A percentile compares a stretch with the other conserved stretches of the same genome.
phyloP scores from a whole-genome alignment of 352 stramenopile genomes.

The Pythium insidiosum region DNA sequence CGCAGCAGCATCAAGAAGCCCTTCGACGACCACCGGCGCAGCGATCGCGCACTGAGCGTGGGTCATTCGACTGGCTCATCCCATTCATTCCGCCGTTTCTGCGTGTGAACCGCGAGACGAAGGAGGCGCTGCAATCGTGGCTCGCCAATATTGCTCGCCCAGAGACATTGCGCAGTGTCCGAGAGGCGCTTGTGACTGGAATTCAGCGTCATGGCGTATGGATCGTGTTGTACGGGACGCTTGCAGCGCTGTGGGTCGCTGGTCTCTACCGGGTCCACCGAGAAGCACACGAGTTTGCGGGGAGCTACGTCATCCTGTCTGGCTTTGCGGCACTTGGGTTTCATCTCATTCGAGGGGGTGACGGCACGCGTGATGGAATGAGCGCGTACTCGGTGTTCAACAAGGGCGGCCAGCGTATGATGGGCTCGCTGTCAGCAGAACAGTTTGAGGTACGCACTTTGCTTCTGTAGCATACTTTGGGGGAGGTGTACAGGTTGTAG shows the following conservation, averaged over 20 bases:
- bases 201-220: constrained; percentile 20
- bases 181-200: too few relatives aligned
- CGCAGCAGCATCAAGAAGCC: too few relatives aligned
- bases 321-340: constrained; percentile 30
- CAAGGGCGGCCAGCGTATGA: constrained; percentile 47
- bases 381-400: constrained; percentile 86
- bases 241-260: constrained; percentile 27
- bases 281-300: constrained; percentile 41
- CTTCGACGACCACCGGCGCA: too few relatives aligned
- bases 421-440: constrained; percentile 72
- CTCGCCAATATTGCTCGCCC: too few relatives aligned
- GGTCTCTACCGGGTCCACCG: constrained; percentile 38
- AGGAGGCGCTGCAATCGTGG: constrained; percentile 28
- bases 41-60: too few relatives aligned
- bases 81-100: constrained; percentile 79
- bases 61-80: constrained; percentile 59
- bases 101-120: constrained; percentile 69
- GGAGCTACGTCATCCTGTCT: constrained; percentile 54
- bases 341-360: constrained; percentile 23
- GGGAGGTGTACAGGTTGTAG: background rate
- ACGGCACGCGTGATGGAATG: constrained; percentile 18
- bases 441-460: constrained; percentile 66
- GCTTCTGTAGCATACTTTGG: background rate
- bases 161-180: too few relatives aligned
- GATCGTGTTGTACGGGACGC: constrained; percentile 13